These are phyloP conservation scores for Neurospora sp. DNA, from an alignment of 495 filamentous ascomycete genomes.

Conservation along the genomic window DNA sequence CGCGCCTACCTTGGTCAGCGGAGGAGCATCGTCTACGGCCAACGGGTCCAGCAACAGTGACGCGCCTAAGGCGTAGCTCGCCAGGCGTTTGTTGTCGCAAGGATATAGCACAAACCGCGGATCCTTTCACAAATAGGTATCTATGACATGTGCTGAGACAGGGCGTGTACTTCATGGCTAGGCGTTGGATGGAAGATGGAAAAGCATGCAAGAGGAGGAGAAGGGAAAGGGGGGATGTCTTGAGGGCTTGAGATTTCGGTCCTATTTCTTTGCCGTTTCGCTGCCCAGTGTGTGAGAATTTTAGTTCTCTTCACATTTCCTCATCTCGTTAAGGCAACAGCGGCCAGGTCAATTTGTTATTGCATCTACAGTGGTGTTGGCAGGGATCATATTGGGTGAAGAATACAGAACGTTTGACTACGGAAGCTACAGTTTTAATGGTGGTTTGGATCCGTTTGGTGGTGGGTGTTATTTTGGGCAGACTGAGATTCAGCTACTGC, in stretches of 20 bases:
- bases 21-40: neutral
- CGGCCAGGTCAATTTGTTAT: neutral
- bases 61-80: conserved; percentile 9
- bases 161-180: neutral
- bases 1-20: conserved; percentile 57
- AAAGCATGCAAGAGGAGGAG: neutral
- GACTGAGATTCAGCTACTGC: neutral
- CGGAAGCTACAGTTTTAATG: neutral
- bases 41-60: conserved; percentile 2
- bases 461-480: neutral
- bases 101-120: neutral
- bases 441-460: neutral
- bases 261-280: neutral
- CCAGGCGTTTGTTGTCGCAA: neutral
- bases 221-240: neutral
- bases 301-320: neutral
- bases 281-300: neutral
- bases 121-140: neutral
- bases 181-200: neutral
- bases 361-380: neutral
- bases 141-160: neutral
- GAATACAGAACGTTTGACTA: neutral
- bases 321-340: neutral
- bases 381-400: neutral
- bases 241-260: neutral